A percentile compares a stretch with the other conserved stretches of the same genome.
Evolutionary conservation across 257 asterid species (phyloP).

Genomic region (Dorcoceras hygrometricum): DNA sequence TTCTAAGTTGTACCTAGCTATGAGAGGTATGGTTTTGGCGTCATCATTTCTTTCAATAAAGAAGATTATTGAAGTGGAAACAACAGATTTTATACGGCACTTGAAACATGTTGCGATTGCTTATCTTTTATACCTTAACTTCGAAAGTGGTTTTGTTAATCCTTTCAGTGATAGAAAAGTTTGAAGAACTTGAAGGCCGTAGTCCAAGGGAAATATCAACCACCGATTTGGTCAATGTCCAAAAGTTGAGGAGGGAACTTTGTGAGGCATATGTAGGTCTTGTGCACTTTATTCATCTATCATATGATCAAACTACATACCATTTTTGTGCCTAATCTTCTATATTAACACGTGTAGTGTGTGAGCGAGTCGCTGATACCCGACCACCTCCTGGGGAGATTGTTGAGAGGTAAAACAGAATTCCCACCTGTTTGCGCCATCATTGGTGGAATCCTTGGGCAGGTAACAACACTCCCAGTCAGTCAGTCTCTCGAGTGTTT

Average conservation of each 20-base stretch:
- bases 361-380: slow-evolving; percentile 67
- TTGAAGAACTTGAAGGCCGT: slow-evolving; percentile 72
- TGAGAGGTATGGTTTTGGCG: slow-evolving; percentile 63
- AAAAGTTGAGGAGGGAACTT: slow-evolving; percentile 64
- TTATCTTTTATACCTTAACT: not conserved
- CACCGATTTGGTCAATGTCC: slow-evolving; percentile 62
- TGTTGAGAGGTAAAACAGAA: slow-evolving; percentile 62
- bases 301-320: slow-evolving; percentile 10
- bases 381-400: slow-evolving; percentile 68
- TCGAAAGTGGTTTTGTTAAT: not conserved
- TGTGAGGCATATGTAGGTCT: slow-evolving; percentile 61
- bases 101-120: not conserved
- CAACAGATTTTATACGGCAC: not conserved
- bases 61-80: not conserved
- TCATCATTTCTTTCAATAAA: slow-evolving; percentile 8
- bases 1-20: slow-evolving; percentile 77
- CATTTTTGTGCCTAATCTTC: slow-evolving; percentile 18
- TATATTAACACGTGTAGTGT: slow-evolving; percentile 43
- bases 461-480: slow-evolving; percentile 42
- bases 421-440: slow-evolving; percentile 96
- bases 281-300: not conserved
- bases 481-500: slow-evolving; percentile 6
- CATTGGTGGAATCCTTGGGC: slow-evolving; percentile 93
- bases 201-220: slow-evolving; percentile 69
- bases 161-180: slow-evolving; percentile 72